Conservation (phyloP, 768 basidiomycete genomes). For the Paxillus rubicundulus region DNA sequence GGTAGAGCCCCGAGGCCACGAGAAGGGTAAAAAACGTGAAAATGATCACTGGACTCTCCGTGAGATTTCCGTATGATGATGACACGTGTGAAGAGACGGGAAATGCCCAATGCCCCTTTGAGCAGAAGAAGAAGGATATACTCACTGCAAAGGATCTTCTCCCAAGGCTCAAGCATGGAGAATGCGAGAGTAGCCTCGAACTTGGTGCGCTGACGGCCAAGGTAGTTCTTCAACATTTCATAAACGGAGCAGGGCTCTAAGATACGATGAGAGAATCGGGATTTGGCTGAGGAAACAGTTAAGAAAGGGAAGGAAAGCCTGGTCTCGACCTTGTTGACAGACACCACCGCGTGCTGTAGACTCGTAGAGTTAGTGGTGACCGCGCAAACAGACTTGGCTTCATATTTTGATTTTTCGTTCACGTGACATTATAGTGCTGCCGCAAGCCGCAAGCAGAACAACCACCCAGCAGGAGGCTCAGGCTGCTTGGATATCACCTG, state of each 20-base stretch:
- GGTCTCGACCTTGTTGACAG: neutral
- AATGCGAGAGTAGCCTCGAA: constrained; percentile 58
- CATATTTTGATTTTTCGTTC: too few relatives aligned
- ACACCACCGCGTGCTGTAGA: neutral
- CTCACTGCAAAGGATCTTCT: constrained; percentile 60
- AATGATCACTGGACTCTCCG: constrained; percentile 38
- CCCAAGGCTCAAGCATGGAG: constrained; percentile 68
- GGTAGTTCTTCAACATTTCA: constrained; percentile 30
- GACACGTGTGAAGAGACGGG: constrained; percentile 1
- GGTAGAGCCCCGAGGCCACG: constrained; percentile 49
- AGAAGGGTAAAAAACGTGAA: constrained; percentile 41
- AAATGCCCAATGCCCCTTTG: neutral
- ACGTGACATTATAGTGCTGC: too few relatives aligned
- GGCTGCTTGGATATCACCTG: too few relatives aligned
- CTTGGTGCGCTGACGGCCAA: constrained; percentile 32
- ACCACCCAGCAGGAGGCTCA: too few relatives aligned
- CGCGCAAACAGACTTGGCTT: too few relatives aligned
- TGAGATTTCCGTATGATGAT: constrained; percentile 6
- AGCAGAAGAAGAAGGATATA: constrained; percentile 7
- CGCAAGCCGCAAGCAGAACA: too few relatives aligned
- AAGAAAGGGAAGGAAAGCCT: neutral
- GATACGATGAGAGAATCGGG: neutral
- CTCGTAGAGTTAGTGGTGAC: too few relatives aligned
- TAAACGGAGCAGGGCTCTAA: constrained; percentile 7
- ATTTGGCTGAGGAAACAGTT: neutral